Percentiles rank a stretch among this genome's conserved stretches.
These are phyloP conservation scores for Prunus mira DNA, from an alignment of 306 rosid genomes.

Conservation along the genomic window DNA sequence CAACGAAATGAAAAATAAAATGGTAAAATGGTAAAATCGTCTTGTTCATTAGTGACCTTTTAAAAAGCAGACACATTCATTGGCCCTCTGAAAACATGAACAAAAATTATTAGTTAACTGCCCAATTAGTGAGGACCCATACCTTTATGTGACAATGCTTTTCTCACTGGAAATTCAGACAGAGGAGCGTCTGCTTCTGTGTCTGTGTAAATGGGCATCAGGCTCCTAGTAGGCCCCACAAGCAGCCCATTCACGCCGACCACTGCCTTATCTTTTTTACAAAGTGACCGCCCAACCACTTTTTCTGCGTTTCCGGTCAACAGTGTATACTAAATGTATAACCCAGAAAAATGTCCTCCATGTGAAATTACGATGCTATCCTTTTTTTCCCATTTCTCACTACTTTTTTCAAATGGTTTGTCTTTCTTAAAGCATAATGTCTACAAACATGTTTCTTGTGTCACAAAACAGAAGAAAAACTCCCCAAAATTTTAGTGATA, in stretches of 20 bases:
- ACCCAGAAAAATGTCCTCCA: background rate
- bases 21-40: too few species aligned
- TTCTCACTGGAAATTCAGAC: slow-evolving; percentile 8
- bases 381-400: background rate
- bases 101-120: background rate
- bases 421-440: background rate
- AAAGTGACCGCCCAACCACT: slow-evolving; percentile 26
- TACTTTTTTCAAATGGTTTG: too few species aligned
- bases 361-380: background rate
- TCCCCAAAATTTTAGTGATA: too few species aligned
- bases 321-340: background rate
- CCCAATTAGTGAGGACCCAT: background rate
- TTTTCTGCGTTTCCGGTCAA: slow-evolving; percentile 4
- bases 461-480: too few species aligned
- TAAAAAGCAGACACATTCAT: background rate
- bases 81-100: background rate
- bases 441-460: too few species aligned
- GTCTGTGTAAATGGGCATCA: background rate
- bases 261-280: slow-evolving; percentile 4
- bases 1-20: too few species aligned
- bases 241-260: slow-evolving; percentile 40
- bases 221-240: slow-evolving; percentile 25
- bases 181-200: slow-evolving; percentile 24
- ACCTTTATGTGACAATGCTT: background rate
- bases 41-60: background rate